Evolutionary conservation across 768 basidiomycete species (phyloP), one percentile per base, ranked within the genome.

Genomic region (Coprinopsis sp.): DNA sequence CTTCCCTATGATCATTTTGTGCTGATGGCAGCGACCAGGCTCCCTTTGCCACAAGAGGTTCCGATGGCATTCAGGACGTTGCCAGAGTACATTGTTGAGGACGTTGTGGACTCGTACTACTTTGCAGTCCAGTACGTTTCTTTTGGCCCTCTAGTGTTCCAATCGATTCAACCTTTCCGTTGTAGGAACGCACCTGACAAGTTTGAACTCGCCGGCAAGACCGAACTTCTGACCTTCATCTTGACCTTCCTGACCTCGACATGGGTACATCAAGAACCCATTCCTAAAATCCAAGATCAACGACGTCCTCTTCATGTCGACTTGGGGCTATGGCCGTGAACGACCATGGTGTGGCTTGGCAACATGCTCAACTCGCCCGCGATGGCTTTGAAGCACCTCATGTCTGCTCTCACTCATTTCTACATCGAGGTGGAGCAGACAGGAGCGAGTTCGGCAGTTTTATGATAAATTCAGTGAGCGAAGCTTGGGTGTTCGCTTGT

Each of bases 371-470:
- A 93, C 56, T 79, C 80, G 6, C 86, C 96, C 61, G 81, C 83
- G 1, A 61, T 94, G 62, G 91, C 95, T 2, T 68, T 95, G 52
- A 85, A 87, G 53, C 80, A 96, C 60, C 73, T 98, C 21, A 92
- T 98, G 76, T 82, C 88, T 5, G 88, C 89, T 6, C 66, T 99
- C 61, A 92, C 92, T 65, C 81, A 88, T 52, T 96, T 95, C 69
- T 99, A 96, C 63, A 91, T 94, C 46, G 95, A 98, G 78, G 93
- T 97, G 36, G 96, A 99, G 64, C 86, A 87, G 56, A 99, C 96
- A 0, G 96, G 96, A 24, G 91, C 93, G 18, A 95, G 93, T 60
- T 95, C 93, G n/a, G 0, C 95, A 98, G 60, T 98, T 99, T 68
- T 98, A 96, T 66, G 95, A 96, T 64, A 94, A 96, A 81, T 95